phyloP scores from a whole-genome alignment of 2,329 filamentous ascomycete species.

The Emergomyces orientalis region DNA sequence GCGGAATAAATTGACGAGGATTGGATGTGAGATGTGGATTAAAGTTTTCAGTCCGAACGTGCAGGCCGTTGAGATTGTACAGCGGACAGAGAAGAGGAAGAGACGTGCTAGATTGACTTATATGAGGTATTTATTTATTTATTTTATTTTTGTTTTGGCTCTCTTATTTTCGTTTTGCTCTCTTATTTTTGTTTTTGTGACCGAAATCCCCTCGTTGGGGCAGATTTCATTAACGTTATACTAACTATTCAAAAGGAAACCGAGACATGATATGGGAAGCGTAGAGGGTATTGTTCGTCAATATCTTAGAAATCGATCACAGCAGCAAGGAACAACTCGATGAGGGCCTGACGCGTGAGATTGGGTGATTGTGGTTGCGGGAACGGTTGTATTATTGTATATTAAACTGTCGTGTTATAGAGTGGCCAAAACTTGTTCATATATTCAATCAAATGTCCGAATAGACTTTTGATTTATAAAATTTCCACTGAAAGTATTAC shows the following conservation, averaged over 20 bases:
- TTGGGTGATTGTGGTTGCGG: background rate
- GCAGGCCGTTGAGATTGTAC: constrained; percentile 84
- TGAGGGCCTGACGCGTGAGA: background rate
- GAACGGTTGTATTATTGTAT: background rate
- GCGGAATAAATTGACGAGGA: constrained; percentile 72
- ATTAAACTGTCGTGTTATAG: background rate
- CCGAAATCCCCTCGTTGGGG: background rate
- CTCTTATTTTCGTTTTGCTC: background rate
- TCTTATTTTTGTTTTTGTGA: background rate
- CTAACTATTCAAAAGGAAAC: constrained; percentile 41
- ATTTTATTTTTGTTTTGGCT: background rate
- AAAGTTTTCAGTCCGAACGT: constrained; percentile 91
- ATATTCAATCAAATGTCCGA: background rate
- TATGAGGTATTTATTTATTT: constrained; percentile 50
- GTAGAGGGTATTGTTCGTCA: constrained; percentile 69
- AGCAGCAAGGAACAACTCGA: background rate
- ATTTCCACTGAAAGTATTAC: background rate
- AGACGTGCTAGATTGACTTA: constrained; percentile 82
- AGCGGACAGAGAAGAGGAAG: constrained; percentile 73
- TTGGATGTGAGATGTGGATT: constrained; percentile 94
- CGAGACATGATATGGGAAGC: constrained; percentile 77
- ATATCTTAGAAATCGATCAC: constrained; percentile 42
- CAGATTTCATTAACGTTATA: background rate
- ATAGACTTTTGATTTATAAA: background rate
- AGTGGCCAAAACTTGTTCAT: background rate